A percentile compares a stretch with the other conserved stretches of the same genome.
These are phyloP conservation scores for Neurospora sp. DNA, from an alignment of 495 filamentous ascomycete species.

Conservation along the genomic window DNA sequence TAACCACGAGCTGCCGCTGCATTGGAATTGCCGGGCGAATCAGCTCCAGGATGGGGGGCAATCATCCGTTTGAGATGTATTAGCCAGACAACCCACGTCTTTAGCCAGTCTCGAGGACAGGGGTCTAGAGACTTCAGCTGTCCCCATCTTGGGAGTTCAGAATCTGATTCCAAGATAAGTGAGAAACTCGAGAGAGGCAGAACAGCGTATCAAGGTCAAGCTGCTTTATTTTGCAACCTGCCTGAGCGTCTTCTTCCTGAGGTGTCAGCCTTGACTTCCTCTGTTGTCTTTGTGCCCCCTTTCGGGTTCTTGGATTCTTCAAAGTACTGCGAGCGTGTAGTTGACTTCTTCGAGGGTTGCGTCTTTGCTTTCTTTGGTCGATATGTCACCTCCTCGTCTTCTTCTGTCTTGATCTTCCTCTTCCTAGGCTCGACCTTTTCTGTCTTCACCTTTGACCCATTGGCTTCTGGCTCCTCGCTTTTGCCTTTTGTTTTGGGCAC, in stretches of 20 bases:
- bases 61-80: not conserved
- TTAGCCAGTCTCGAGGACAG: not conserved
- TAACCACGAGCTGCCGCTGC: not conserved
- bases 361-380: conserved; percentile 1
- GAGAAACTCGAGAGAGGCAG: not conserved
- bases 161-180: not conserved
- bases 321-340: conserved; percentile 1
- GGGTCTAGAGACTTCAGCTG: not conserved
- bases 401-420: conserved; percentile 2
- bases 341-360: conserved; percentile 19
- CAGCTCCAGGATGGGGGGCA: not conserved
- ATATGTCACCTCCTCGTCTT: not conserved
- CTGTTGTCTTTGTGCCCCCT: conserved; percentile 1
- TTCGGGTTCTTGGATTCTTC: conserved; percentile 6
- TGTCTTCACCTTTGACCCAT: conserved; percentile 2
- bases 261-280: conserved; percentile 1
- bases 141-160: not conserved
- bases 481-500: conserved; percentile 1
- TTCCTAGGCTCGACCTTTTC: conserved; percentile 5
- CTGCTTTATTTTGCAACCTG: conserved; percentile 17
- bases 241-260: conserved; percentile 26
- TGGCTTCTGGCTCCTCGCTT: conserved; percentile 2
- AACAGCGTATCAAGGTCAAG: not conserved
- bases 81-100: not conserved
- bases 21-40: not conserved